Percentiles rank a stretch among this genome's conserved stretches.
Conservation (phyloP, 768 basidiomycete genomes). For the Candolleomyces eurysporus region DNA sequence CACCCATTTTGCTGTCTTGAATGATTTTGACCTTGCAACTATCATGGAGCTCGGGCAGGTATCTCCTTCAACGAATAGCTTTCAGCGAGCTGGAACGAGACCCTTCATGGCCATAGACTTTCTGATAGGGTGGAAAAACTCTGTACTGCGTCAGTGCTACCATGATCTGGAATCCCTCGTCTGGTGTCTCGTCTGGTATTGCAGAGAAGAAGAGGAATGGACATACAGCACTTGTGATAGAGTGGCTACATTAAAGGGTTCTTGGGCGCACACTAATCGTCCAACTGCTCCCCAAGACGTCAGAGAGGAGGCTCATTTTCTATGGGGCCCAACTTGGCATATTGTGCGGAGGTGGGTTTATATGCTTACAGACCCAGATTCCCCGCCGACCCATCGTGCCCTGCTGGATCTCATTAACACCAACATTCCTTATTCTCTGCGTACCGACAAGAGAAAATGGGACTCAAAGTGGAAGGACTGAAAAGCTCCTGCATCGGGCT, state of each 20-base stretch:
- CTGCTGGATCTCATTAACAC: too few relatives aligned
- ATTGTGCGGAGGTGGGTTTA: too few relatives aligned
- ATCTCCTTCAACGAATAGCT: not conserved
- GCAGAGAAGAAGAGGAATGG: not conserved
- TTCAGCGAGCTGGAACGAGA: conserved; percentile 4
- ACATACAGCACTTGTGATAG: not conserved
- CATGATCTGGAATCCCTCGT: conserved; percentile 14
- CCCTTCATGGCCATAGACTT: conserved; percentile 12
- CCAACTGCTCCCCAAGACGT: too few relatives aligned
- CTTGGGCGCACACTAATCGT: too few relatives aligned
- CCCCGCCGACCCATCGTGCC: too few relatives aligned
- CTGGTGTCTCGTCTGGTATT: conserved; percentile 4
- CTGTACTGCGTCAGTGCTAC: conserved; percentile 4
- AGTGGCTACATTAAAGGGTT: not conserved
- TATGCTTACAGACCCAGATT: too few relatives aligned
- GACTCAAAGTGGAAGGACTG: too few relatives aligned
- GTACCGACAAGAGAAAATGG: too few relatives aligned
- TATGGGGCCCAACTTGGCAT: too few relatives aligned
- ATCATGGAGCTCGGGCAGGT: conserved; percentile 3
- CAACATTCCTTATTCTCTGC: too few relatives aligned
- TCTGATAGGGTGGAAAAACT: not conserved
- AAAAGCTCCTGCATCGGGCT: too few relatives aligned
- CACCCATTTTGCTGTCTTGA: conserved; percentile 3
- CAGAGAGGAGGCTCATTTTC: too few relatives aligned
- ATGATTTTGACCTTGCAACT: conserved; percentile 13